These are phyloP conservation scores for Alternaria panax DNA, from an alignment of 2,329 filamentous ascomycete genomes.

Conservation along the genomic window DNA sequence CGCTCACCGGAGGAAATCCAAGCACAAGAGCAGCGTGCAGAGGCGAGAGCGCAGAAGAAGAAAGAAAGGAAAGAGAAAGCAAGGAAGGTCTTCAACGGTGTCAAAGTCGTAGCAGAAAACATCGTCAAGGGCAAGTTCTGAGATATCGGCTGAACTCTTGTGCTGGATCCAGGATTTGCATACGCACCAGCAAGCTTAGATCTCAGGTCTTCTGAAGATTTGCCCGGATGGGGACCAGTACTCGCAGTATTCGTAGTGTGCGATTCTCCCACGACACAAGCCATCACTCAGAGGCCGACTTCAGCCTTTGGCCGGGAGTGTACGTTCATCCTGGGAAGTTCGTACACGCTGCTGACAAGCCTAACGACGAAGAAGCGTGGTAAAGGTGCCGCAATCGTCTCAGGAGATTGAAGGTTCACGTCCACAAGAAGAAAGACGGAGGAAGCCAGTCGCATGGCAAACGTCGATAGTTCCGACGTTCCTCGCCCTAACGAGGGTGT, in stretches of 20 bases:
- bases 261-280: slow-evolving; percentile 6
- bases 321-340: slow-evolving; percentile 37
- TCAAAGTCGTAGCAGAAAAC: neutral
- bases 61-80: neutral
- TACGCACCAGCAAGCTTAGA: neutral
- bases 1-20: neutral
- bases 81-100: neutral
- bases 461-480: slow-evolving; percentile 11
- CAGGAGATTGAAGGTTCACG: slow-evolving; percentile 17
- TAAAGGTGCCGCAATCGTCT: slow-evolving; percentile 25
- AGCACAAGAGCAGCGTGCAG: neutral
- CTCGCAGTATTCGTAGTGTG: slow-evolving; percentile 11
- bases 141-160: neutral
- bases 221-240: neutral
- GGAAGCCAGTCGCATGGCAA: slow-evolving; percentile 11
- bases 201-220: neutral
- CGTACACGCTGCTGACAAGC: slow-evolving; percentile 16
- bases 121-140: slow-evolving; percentile 4
- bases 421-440: slow-evolving; percentile 1
- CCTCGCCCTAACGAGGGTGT: slow-evolving; percentile 9
- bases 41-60: neutral
- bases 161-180: neutral
- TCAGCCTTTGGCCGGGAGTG: slow-evolving; percentile 30
- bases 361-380: slow-evolving; percentile 30
- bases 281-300: slow-evolving; percentile 17